Evolutionary conservation across 805 yeast genomes (phyloP).

Genomic region (Kodamaea lidongshanica): DNA sequence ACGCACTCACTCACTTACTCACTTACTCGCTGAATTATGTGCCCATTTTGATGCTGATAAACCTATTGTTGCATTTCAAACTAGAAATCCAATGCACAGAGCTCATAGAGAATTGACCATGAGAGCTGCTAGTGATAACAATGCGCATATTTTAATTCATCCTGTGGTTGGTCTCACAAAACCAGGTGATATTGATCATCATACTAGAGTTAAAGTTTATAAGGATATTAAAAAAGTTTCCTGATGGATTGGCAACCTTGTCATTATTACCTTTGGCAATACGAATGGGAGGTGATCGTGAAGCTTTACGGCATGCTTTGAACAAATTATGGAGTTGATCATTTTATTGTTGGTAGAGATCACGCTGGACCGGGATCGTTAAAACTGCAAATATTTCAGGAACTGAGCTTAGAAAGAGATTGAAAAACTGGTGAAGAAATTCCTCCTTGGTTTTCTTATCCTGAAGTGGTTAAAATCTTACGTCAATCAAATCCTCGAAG

Average conservation of each 20-base stretch:
- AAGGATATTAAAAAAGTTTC: conserved; percentile 84
- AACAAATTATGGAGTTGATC: conserved; percentile 96
- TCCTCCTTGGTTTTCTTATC: conserved; percentile 97
- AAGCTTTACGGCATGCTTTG: conserved; percentile 97
- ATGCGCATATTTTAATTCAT: conserved; percentile 72
- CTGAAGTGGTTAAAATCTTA: conserved; percentile 87
- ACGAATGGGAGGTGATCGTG: conserved; percentile 99
- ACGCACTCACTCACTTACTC: no score
- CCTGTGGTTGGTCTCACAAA: conserved; percentile 96
- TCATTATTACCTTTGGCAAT: conserved; percentile 89
- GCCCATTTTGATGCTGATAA: no score
- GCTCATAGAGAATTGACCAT: conserved; percentile 96
- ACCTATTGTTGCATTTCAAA: conserved; percentile 89
- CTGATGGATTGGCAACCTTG: conserved; percentile 86
- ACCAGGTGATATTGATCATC: conserved; percentile 97
- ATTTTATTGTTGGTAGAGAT: conserved; percentile 95
- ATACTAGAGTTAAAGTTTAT: conserved; percentile 93
- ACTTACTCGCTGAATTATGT: no score
- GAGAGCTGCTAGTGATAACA: conserved; percentile 90
- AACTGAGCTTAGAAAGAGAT: conserved; percentile 84
- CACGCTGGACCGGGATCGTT: conserved; percentile 92
- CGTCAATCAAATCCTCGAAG: conserved; percentile 94
- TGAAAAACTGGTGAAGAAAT: conserved; percentile 81
- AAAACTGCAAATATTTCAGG: conserved; percentile 90
- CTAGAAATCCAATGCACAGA: conserved; percentile 98